Conservation (phyloP, 2,329 filamentous ascomycete genomes). For the Paraphoma sp. region DNA sequence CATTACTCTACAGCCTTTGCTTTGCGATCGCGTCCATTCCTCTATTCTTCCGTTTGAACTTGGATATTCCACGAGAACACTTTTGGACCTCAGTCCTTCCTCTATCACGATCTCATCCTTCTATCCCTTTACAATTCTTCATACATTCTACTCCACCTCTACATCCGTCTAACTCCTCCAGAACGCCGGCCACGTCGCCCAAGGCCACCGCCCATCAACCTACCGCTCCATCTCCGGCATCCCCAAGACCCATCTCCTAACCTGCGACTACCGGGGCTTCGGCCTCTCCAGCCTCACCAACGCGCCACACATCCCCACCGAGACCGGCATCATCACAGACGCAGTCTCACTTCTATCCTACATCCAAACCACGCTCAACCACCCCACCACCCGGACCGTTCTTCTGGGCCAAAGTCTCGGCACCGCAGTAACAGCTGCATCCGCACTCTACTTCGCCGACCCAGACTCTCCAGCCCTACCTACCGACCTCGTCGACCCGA, state of each 20-base stretch:
- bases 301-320: conserved; percentile 64
- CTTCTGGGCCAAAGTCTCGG: conserved; percentile 88
- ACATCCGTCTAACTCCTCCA: conserved; percentile 8
- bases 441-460: conserved; percentile 71
- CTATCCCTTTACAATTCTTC: no score
- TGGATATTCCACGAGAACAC: no score
- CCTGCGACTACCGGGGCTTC: conserved; percentile 90
- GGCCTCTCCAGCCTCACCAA: conserved; percentile 76
- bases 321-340: conserved; percentile 82
- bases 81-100: background rate
- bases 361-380: conserved; percentile 67
- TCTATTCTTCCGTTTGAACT: no score
- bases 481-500: conserved; percentile 10
- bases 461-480: conserved; percentile 31
- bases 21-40: background rate
- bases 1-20: conserved; percentile 21
- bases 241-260: conserved; percentile 76
- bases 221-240: conserved; percentile 79
- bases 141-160: background rate
- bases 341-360: conserved; percentile 76
- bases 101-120: background rate
- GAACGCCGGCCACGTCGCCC: conserved; percentile 87
- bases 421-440: conserved; percentile 80
- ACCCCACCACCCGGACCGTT: conserved; percentile 76
- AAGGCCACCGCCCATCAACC: conserved; percentile 75